Conservation (phyloP, 495 filamentous ascomycete genomes). For the Rusavskia elegans region DNA sequence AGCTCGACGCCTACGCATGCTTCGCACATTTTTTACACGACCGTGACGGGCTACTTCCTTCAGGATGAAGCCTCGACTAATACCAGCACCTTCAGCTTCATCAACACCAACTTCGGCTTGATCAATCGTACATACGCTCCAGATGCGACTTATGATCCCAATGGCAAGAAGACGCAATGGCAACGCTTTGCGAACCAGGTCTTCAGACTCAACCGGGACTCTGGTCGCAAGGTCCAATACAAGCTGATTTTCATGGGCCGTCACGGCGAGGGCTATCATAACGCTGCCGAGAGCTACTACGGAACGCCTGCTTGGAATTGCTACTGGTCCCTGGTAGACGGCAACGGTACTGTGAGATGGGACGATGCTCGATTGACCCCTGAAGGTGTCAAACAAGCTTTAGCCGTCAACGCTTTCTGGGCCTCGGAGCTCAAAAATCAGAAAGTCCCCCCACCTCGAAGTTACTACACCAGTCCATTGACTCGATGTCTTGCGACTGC, state of each 20-base stretch:
- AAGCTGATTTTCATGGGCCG: conserved; percentile 56
- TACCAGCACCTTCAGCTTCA: conserved; percentile 49
- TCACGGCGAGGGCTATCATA: conserved; percentile 59
- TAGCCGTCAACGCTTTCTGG: conserved; percentile 49
- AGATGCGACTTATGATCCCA: conserved; percentile 18
- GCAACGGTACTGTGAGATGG: conserved; percentile 53
- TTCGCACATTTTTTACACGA: conserved; percentile 38
- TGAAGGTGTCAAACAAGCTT: conserved; percentile 44
- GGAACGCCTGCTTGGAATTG: conserved; percentile 58
- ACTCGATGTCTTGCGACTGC: conserved; percentile 51
- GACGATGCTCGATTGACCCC: conserved; percentile 50
- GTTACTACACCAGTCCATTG: conserved; percentile 55
- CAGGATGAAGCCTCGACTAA: conserved; percentile 53
- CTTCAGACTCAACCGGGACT: conserved; percentile 31
- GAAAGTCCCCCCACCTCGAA: conserved; percentile 45
- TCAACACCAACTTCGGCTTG: conserved; percentile 50
- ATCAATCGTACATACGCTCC: conserved; percentile 40
- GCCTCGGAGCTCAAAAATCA: conserved; percentile 29
- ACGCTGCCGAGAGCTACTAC: conserved; percentile 46
- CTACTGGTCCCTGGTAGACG: conserved; percentile 55
- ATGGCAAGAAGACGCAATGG: conserved; percentile 39
- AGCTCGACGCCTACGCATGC: background rate
- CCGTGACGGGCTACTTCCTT: conserved; percentile 51
- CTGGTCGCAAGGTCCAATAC: conserved; percentile 35
- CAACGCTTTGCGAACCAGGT: conserved; percentile 46